Evolutionary conservation across 768 basidiomycete genomes (phyloP), one percentile per base, ranked within the genome.

Genomic region (Boletus subcaerulescens): DNA sequence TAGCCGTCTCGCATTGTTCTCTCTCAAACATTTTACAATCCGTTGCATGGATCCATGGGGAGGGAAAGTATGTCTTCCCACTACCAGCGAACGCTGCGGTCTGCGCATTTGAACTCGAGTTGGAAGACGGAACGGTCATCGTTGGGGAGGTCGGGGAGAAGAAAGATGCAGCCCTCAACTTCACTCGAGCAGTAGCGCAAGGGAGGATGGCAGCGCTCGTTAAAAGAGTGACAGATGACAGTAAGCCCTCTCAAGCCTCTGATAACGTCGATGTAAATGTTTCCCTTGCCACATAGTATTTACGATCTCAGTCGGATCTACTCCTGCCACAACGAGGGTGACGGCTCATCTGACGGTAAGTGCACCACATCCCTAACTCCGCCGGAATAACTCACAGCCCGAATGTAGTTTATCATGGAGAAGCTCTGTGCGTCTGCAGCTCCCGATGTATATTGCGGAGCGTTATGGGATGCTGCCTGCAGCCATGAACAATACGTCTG

Each of bases 41-140:
- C 71, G 0, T 68, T 69, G 4, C 62, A 67, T 10, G 57, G 54
- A 33, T 61, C 73, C 2, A 82, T 80, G 0, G 64, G 66, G 39
- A 70, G 76, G 44, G 80, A 26, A 75, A 79, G 32, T 86, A 84
- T 63, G 72, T 76, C 39, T 86, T 86, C 57, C 83, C 84, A 10
- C 74, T 86, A 5, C 85, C 84, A 0, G 79, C 76, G 1, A 72
- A 71, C 31, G 79, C 78, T 0, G 82, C 81, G 0, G 74, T 84
- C 9, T 84, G 81, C 55, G 76, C 75, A 0, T 86, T 86, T 60
- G 69, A 76, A 33, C 75, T 84, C 65, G 70, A 69, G 36, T 71
- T 74, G 12, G 71, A 73, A 14, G 76, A 82, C 55, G 78, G 76
- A 7, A 66, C 74, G 0, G 58, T 71, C 5, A 65, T 85, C 3